phyloP scores from a whole-genome alignment of 495 filamentous ascomycete species.

The Aspergillus cristatus region DNA sequence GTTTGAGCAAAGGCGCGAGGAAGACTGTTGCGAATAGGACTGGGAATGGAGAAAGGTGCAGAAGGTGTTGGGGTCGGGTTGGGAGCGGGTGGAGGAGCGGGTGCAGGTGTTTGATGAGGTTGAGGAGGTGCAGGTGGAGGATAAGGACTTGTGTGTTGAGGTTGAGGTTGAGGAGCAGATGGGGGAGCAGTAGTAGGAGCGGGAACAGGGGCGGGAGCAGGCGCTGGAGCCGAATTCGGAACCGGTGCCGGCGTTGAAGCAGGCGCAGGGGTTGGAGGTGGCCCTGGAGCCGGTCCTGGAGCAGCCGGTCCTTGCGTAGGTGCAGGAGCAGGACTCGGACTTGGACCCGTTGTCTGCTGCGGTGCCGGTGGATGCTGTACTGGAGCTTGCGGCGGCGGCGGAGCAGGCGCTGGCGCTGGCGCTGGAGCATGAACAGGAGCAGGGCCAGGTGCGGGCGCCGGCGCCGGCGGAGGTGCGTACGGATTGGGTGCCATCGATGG shows the following conservation, averaged over 20 bases:
- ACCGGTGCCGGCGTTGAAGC: conserved; percentile 5
- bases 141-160: neutral
- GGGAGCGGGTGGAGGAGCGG: conserved; percentile 4
- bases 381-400: conserved; percentile 11
- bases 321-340: conserved; percentile 4
- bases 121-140: conserved; percentile 8
- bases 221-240: conserved; percentile 12
- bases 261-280: conserved; percentile 7
- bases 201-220: conserved; percentile 11
- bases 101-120: neutral
- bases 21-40: conserved; percentile 34
- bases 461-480: conserved; percentile 11
- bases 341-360: neutral
- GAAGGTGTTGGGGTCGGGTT: conserved; percentile 12
- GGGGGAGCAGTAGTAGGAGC: conserved; percentile 9
- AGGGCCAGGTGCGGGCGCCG: conserved; percentile 12
- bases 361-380: too few relatives aligned
- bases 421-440: conserved; percentile 10
- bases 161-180: neutral
- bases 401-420: conserved; percentile 8
- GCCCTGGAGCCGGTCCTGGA: neutral
- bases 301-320: conserved; percentile 2
- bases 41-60: conserved; percentile 31
- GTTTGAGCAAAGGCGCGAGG: conserved; percentile 35
- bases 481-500: conserved; percentile 27